Percentiles rank a stretch among this genome's conserved stretches.
Evolutionary conservation across 1,284 basidiomycete genomes (phyloP).

Genomic region (Meira miltonrushii): DNA sequence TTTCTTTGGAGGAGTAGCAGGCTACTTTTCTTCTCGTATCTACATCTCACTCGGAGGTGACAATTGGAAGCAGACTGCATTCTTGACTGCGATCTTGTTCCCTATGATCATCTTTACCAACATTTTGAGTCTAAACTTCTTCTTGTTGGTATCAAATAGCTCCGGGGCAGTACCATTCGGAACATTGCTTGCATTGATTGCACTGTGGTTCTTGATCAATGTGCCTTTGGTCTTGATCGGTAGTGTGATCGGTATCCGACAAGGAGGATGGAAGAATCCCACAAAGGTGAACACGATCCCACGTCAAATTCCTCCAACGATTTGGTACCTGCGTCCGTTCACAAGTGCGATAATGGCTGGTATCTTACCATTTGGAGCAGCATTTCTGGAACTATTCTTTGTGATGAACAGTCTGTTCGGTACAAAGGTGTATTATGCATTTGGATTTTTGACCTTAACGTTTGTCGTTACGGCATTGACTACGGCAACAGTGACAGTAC

Average conservation of each 20-base stretch:
- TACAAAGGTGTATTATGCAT: slow-evolving; percentile 73
- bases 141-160: slow-evolving; percentile 70
- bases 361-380: slow-evolving; percentile 90
- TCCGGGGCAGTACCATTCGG: slow-evolving; percentile 96
- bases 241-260: slow-evolving; percentile 70
- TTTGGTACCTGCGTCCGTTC: slow-evolving; percentile 56
- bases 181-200: slow-evolving; percentile 77
- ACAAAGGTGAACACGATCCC: slow-evolving; percentile 89
- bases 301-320: slow-evolving; percentile 53
- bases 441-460: slow-evolving; percentile 88
- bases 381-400: slow-evolving; percentile 92
- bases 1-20: slow-evolving; percentile 82
- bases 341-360: slow-evolving; percentile 76
- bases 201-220: slow-evolving; percentile 94
- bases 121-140: slow-evolving; percentile 45
- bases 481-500: slow-evolving; percentile 43
- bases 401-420: slow-evolving; percentile 89
- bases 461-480: slow-evolving; percentile 71
- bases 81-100: slow-evolving; percentile 79
- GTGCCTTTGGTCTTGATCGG: slow-evolving; percentile 65
- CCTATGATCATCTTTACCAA: slow-evolving; percentile 64
- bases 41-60: slow-evolving; percentile 79
- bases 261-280: slow-evolving; percentile 78
- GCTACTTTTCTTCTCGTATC: slow-evolving; percentile 79
- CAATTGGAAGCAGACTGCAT: slow-evolving; percentile 73